Conservation (phyloP, 345 rosid species). For the Odontarrhena argentea region DNA sequence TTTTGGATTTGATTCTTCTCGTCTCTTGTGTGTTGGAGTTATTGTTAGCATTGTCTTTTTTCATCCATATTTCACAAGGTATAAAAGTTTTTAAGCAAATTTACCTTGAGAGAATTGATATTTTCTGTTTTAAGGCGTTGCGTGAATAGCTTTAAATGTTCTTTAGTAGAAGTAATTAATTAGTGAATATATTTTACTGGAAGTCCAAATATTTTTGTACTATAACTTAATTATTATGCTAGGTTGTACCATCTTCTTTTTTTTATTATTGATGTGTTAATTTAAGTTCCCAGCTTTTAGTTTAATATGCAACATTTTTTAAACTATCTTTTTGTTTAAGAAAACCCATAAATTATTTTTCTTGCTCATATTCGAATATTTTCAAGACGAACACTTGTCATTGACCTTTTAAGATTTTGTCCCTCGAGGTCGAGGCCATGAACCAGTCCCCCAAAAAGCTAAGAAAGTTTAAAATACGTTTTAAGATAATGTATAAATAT, state of each 20-base stretch:
- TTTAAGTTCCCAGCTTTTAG: background rate
- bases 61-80: background rate
- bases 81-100: background rate
- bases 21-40: conserved; percentile 40
- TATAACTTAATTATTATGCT: no score
- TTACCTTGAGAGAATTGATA: background rate
- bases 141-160: conserved; percentile 21
- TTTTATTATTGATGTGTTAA: no score
- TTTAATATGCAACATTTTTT: background rate
- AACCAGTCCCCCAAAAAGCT: conserved; percentile 13
- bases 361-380: conserved; percentile 29
- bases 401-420: conserved; percentile 25
- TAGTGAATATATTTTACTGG: no score
- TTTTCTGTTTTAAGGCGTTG: conserved; percentile 3
- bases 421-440: conserved; percentile 22
- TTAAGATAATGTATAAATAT: conserved; percentile 16
- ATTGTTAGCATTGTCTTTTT: conserved; percentile 11
- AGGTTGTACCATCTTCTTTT: no score
- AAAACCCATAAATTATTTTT: background rate
- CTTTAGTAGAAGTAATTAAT: background rate
- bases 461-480: background rate
- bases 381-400: conserved; percentile 16
- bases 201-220: no score
- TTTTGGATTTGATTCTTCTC: conserved; percentile 34
- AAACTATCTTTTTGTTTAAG: background rate